These are phyloP conservation scores for Santalum album DNA, from an alignment of 164 flowering plant genomes.

Conservation along the genomic window DNA sequence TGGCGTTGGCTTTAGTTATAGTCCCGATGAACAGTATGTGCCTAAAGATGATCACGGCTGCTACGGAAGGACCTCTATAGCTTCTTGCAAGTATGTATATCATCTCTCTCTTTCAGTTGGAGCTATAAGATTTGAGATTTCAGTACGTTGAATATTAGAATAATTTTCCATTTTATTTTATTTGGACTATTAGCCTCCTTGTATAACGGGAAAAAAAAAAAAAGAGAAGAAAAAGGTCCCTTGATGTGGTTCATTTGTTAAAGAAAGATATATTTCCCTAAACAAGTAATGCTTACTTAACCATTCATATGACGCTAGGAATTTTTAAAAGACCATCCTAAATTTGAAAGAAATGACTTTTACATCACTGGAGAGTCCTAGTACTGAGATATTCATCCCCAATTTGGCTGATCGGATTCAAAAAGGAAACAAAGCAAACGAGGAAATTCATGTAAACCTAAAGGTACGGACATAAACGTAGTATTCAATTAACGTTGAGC, in stretches of 20 bases:
- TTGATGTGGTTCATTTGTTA: neutral
- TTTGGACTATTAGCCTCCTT: no score
- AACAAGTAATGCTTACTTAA: neutral
- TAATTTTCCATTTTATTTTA: neutral
- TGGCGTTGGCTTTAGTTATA: neutral
- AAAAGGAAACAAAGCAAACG: slow-evolving; percentile 60
- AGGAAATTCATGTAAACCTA: slow-evolving; percentile 65
- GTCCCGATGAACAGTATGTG: neutral
- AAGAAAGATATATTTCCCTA: neutral
- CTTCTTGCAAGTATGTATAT: neutral
- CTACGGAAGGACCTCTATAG: neutral
- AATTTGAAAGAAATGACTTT: neutral
- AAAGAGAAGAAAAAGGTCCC: no score
- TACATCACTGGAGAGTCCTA: neutral
- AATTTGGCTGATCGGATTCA: neutral
- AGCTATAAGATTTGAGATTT: no score
- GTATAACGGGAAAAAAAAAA: no score
- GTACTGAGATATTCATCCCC: neutral
- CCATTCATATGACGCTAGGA: neutral
- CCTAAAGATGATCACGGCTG: neutral
- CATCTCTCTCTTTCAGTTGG: neutral
- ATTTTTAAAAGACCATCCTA: neutral
- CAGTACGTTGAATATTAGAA: no score
- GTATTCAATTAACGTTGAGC: no score
- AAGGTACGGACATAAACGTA: slow-evolving; percentile 35